Evolutionary conservation across 805 yeast genomes (phyloP), one percentile per base, ranked within the genome.

Genomic region (Myxozyma neglecta): DNA sequence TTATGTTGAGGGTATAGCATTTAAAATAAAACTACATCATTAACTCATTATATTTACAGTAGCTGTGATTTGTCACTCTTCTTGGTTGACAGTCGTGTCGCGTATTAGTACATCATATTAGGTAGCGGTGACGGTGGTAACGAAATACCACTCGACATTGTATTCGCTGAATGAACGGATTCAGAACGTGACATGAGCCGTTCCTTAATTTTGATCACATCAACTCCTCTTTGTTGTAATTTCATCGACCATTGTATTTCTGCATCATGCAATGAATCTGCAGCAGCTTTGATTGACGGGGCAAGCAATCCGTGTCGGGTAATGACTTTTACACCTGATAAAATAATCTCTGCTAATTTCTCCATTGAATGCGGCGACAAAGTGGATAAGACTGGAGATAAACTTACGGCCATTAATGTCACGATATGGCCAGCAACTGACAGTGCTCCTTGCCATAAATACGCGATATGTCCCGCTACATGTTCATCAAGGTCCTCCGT

Each of bases 361-460:
- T 18, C 13, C 39, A 42, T n/a, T 13, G 56, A 16, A 16, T 55
- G 29, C 10, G 59, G 51, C 13, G 55, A 46, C 18, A 59, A 32
- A 6, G 39, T 32, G 11, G 56, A 14, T 9, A 61, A 52, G 3
- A n/a, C 50, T 3, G 59, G 48, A 16, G 59, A 53, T 8, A 63
- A 13, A 2, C 57, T 37, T 8, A 61, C 53, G 7, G 61, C 63
- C 65, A 61, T 58, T n/a, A 61, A 42, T 14, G 47, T 57, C 13
- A 53, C 43, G 10, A 56, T 6, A 14, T 49, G 56, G 1, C 50
- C 59, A 13, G 42, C 58, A 29, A 61, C 24, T n/a, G 65, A 57
- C 8, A 61, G 56, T n/a, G 56, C 35, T 16, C 63, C 65, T 42
- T 61, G 65, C 65, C 65, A 61, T 7, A 61, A 34, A 40, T 58